These are phyloP conservation scores for Heliamphora pulchella DNA, from an alignment of 179 eudicot species.

Conservation along the genomic window DNA sequence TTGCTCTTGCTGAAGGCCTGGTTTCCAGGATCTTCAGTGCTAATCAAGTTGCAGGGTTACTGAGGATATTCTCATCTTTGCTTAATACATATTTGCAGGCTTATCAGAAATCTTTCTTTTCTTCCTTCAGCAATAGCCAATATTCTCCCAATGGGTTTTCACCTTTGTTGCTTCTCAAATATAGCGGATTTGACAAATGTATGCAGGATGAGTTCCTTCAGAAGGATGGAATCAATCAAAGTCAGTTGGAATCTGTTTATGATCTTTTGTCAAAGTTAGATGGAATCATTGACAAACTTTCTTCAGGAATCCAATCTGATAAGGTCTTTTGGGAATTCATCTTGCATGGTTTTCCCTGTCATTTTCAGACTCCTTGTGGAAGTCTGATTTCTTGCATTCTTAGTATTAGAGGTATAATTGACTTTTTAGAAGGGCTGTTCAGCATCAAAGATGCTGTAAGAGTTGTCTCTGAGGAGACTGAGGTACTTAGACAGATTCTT, in stretches of 20 bases:
- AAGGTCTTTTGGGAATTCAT: constrained; percentile 54
- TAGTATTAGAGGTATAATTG: constrained; percentile 51
- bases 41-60: constrained; percentile 39
- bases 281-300: constrained; percentile 40
- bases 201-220: constrained; percentile 44
- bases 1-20: constrained; percentile 46
- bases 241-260: constrained; percentile 48
- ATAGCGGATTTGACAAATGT: constrained; percentile 55
- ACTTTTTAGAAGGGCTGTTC: constrained; percentile 50
- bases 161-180: constrained; percentile 59
- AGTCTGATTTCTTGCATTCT: constrained; percentile 63
- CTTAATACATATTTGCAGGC: constrained; percentile 42
- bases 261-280: constrained; percentile 49
- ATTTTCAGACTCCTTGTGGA: constrained; percentile 48
- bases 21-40: constrained; percentile 36
- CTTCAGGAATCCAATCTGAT: constrained; percentile 42
- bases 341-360: constrained; percentile 90
- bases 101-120: constrained; percentile 64
- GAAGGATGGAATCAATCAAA: constrained; percentile 35
- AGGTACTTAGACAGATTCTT: constrained; percentile 54
- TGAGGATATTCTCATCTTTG: constrained; percentile 49
- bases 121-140: constrained; percentile 32
- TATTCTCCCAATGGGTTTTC: constrained; percentile 30
- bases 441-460: constrained; percentile 34
- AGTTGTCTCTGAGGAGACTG: constrained; percentile 37